Conservation (phyloP, 2,329 filamentous ascomycete species). For the Aspergillus hortae region DNA sequence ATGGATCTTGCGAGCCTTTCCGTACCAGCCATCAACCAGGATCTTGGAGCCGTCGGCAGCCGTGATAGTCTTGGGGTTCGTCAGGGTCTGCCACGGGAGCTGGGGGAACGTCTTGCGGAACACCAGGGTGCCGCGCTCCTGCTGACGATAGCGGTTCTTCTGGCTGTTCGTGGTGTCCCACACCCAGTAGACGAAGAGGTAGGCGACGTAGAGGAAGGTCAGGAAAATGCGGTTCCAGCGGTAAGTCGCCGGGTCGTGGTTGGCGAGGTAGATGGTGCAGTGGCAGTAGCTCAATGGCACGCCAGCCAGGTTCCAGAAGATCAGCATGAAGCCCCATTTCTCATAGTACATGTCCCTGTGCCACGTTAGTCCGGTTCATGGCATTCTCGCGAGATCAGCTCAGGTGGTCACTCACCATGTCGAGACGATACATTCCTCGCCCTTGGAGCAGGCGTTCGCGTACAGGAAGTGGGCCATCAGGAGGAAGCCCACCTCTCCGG, state of each 20-base stretch:
- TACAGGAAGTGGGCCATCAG: slow-evolving; percentile 89
- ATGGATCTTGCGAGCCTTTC: slow-evolving; percentile 73
- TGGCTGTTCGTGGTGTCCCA: slow-evolving; percentile 92
- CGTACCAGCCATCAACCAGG: slow-evolving; percentile 83
- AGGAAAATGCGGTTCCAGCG: slow-evolving; percentile 70
- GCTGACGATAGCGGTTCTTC: slow-evolving; percentile 85
- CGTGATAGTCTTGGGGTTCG: slow-evolving; percentile 75
- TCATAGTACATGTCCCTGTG: slow-evolving; percentile 91
- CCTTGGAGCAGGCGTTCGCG: slow-evolving; percentile 87
- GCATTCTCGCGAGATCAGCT: not conserved
- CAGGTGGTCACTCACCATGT: slow-evolving; percentile 59
- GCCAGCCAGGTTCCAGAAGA: slow-evolving; percentile 94
- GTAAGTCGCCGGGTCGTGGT: slow-evolving; percentile 74
- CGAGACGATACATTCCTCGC: slow-evolving; percentile 82
- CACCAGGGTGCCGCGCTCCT: slow-evolving; percentile 67
- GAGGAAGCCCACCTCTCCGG: slow-evolving; percentile 78
- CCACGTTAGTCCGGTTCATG: slow-evolving; percentile 10
- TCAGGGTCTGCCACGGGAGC: slow-evolving; percentile 79
- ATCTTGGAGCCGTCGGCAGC: slow-evolving; percentile 72
- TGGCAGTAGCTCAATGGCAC: slow-evolving; percentile 91
- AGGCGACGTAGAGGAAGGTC: slow-evolving; percentile 62
- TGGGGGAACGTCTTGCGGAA: slow-evolving; percentile 81
- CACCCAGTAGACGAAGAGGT: slow-evolving; percentile 81
- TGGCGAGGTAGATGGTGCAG: slow-evolving; percentile 85
- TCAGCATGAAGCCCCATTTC: slow-evolving; percentile 96